These are phyloP conservation scores for Dictyostelium brefeldianum DNA, from an alignment of 78 protist genomes.

Conservation along the genomic window DNA sequence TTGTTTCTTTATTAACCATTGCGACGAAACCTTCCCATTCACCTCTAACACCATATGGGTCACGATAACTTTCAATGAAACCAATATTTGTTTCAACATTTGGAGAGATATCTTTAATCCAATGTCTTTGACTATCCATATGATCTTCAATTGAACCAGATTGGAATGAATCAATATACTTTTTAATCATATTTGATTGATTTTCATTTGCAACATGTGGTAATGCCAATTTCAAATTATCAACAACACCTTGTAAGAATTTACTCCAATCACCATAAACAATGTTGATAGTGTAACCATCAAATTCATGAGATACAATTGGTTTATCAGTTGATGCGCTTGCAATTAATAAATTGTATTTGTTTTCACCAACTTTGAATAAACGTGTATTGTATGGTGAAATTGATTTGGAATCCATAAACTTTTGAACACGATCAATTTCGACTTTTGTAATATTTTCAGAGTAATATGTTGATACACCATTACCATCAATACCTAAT, in stretches of 20 bases:
- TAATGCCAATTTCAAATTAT: conserved; percentile 50
- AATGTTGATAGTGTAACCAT: conserved; percentile 40
- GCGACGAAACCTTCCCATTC: conserved; percentile 93
- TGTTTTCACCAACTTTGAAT: conserved; percentile 39
- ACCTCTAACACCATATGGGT: conserved; percentile 90
- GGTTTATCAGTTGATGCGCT: background rate
- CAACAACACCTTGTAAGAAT: conserved; percentile 35
- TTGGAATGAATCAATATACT: conserved; percentile 78
- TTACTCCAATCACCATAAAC: conserved; percentile 79
- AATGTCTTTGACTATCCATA: conserved; percentile 85
- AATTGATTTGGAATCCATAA: conserved; percentile 28
- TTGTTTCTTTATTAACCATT: conserved; percentile 84
- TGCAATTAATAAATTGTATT: conserved; percentile 49
- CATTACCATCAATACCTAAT: conserved; percentile 53
- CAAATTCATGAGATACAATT: background rate
- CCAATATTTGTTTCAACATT: conserved; percentile 89
- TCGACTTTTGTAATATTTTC: conserved; percentile 71
- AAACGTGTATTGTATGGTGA: conserved; percentile 81
- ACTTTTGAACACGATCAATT: conserved; percentile 74
- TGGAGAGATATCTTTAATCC: conserved; percentile 90
- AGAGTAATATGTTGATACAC: conserved; percentile 82
- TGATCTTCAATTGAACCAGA: conserved; percentile 82
- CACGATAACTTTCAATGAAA: conserved; percentile 90
- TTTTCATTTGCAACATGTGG: conserved; percentile 74
- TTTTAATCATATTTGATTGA: conserved; percentile 83